These are phyloP conservation scores for Pleurotus pulmonarius DNA, from an alignment of 768 basidiomycete genomes.

Conservation along the genomic window DNA sequence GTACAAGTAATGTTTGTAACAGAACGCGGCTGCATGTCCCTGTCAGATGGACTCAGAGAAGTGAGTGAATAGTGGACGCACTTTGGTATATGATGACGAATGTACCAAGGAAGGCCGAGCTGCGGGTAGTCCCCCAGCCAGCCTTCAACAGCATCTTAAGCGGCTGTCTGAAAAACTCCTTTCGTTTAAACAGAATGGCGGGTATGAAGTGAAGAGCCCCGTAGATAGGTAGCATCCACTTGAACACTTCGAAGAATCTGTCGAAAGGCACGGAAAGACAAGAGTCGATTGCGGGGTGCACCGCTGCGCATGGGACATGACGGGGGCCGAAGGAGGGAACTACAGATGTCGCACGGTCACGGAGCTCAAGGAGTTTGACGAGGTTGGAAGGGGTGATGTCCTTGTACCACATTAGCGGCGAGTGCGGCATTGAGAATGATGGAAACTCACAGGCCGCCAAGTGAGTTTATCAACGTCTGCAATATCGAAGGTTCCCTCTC, in stretches of 20 bases:
- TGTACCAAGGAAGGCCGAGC: constrained; percentile 81
- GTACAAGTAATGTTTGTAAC: constrained; percentile 62
- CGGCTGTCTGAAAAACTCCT: constrained; percentile 63
- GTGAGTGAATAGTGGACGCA: constrained; percentile 27
- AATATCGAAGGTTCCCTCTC: constrained; percentile 52
- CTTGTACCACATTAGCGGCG: constrained; percentile 17
- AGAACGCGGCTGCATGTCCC: constrained; percentile 47
- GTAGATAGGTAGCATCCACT: constrained; percentile 83
- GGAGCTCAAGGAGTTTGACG: constrained; percentile 41
- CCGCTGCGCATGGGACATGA: constrained; percentile 63
- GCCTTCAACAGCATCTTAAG: constrained; percentile 61
- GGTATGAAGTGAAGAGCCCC: constrained; percentile 90
- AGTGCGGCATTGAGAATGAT: too few relatives aligned
- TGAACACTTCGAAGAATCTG: constrained; percentile 77
- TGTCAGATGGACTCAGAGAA: too few relatives aligned
- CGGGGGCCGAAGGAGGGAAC: constrained; percentile 42
- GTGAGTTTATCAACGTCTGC: constrained; percentile 49
- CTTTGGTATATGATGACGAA: constrained; percentile 84
- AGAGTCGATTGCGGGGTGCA: constrained; percentile 69
- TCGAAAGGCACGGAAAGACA: constrained; percentile 60
- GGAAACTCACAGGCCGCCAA: constrained; percentile 19
- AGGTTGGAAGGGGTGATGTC: constrained; percentile 53
- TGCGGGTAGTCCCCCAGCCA: constrained; percentile 69
- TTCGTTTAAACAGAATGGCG: constrained; percentile 75
- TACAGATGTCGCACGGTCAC: constrained; percentile 26